phyloP scores from a whole-genome alignment of 257 asterid genomes.

The Henckelia pumila region DNA sequence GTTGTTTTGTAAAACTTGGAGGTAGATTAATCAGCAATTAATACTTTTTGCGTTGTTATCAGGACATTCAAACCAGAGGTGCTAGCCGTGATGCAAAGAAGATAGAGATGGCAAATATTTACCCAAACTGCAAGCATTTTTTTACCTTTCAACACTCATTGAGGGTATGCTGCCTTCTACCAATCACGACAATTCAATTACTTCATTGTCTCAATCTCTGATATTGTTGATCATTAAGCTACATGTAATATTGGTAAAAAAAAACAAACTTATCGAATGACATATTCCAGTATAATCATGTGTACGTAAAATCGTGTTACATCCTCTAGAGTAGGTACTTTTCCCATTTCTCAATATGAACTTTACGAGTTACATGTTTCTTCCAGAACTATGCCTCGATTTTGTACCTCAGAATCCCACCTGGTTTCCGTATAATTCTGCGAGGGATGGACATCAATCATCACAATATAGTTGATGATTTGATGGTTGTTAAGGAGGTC shows the following conservation, averaged over 20 bases:
- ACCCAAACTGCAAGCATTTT: conserved; percentile 57
- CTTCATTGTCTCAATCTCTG: too few species aligned
- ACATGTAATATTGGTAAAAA: too few species aligned
- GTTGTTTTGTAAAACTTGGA: neutral
- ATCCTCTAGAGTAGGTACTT: neutral
- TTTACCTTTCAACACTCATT: conserved; percentile 75
- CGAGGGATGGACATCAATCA: conserved; percentile 60
- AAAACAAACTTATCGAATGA: too few species aligned
- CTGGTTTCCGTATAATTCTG: conserved; percentile 54
- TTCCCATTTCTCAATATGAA: conserved; percentile 5
- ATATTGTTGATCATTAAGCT: too few species aligned
- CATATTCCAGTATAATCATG: neutral
- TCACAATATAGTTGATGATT: conserved; percentile 48
- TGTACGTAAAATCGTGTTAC: neutral
- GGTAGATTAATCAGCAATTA: neutral
- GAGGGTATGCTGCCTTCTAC: conserved; percentile 42
- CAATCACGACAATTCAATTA: too few species aligned
- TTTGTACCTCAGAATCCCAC: conserved; percentile 55
- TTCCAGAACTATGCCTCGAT: conserved; percentile 72
- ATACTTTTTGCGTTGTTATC: conserved; percentile 16
- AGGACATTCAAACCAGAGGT: conserved; percentile 80
- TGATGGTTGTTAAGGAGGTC: conserved; percentile 33
- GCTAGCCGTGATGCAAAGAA: conserved; percentile 58
- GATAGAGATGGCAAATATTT: conserved; percentile 53
- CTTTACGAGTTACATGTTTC: neutral